Conservation (phyloP, 305 asterid species). For the Fraxinus baroniana region DNA sequence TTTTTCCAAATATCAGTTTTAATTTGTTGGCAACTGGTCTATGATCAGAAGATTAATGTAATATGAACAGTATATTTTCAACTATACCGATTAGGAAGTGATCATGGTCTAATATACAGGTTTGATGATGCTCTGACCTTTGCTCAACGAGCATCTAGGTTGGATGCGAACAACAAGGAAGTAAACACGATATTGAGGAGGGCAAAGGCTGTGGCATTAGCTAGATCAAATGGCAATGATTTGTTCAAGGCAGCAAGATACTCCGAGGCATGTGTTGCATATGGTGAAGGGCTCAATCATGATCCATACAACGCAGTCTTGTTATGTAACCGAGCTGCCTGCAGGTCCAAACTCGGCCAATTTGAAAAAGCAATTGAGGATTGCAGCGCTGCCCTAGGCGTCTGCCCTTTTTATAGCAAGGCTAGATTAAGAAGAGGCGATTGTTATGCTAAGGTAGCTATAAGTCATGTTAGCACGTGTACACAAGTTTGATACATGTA, state of each 20-base stretch:
- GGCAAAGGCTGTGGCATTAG: conserved; percentile 49
- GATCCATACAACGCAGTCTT: conserved; percentile 65
- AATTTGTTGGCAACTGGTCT: not conserved
- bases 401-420: conserved; percentile 60
- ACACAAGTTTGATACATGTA: not conserved
- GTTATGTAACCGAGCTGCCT: conserved; percentile 83
- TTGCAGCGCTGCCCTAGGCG: conserved; percentile 58
- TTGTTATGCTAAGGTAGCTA: conserved; percentile 57
- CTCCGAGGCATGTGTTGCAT: conserved; percentile 69
- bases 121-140: conserved; percentile 64
- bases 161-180: conserved; percentile 67
- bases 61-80: not conserved
- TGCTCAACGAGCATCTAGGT: conserved; percentile 56
- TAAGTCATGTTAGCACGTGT: not conserved
- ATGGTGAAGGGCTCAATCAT: conserved; percentile 71
- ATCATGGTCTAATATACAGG: conserved; percentile 29
- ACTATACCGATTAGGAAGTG: not conserved
- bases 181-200: conserved; percentile 41
- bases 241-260: conserved; percentile 54
- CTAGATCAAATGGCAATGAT: conserved; percentile 73
- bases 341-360: conserved; percentile 66
- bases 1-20: not conserved
- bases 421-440: conserved; percentile 77
- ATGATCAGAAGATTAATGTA: not conserved
- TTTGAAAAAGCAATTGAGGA: conserved; percentile 71